These are phyloP conservation scores for Beauveria brongniartii DNA, from an alignment of 2,329 filamentous ascomycete genomes.

Conservation along the genomic window DNA sequence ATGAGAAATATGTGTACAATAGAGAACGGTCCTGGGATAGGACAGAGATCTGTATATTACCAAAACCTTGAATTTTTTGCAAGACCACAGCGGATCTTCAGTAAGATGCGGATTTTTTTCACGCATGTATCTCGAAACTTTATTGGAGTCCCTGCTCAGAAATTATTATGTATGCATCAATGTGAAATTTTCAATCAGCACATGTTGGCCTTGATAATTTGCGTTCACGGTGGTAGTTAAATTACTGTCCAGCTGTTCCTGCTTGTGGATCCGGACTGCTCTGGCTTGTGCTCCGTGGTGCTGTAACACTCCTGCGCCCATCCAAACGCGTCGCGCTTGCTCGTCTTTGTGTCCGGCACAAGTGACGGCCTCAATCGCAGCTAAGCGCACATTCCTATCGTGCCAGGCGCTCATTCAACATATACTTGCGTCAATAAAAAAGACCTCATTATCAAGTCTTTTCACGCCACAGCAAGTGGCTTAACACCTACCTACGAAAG, in stretches of 20 bases:
- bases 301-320: background rate
- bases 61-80: background rate
- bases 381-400: background rate
- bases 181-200: too few relatives aligned
- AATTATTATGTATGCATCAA: too few relatives aligned
- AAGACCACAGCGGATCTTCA: background rate
- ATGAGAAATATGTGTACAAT: background rate
- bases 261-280: background rate
- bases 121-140: background rate
- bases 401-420: background rate
- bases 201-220: background rate
- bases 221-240: background rate
- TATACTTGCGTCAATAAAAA: too few relatives aligned
- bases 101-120: background rate
- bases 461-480: background rate
- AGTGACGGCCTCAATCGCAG: background rate
- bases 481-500: background rate
- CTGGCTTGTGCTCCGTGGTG: background rate
- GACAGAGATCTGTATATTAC: constrained; percentile 4
- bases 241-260: background rate
- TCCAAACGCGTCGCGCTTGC: background rate
- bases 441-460: too few relatives aligned
- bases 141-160: too few relatives aligned
- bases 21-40: background rate
- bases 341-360: too few relatives aligned